Percentiles rank a stretch among this genome's conserved stretches.
Evolutionary conservation across 257 asterid species (phyloP).

Genomic region (Penstemon barbatus): DNA sequence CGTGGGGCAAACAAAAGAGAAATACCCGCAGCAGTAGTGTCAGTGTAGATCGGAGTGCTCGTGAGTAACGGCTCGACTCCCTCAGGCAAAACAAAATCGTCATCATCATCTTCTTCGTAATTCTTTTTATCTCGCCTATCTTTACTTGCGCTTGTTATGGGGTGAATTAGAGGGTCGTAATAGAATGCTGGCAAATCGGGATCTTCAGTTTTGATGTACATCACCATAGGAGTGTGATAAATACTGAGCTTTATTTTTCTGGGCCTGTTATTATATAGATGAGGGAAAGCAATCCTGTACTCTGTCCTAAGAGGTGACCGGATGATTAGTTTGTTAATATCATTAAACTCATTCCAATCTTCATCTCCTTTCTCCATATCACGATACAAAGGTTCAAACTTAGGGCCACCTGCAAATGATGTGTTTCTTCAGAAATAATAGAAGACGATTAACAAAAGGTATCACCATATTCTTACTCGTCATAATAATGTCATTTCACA

Average conservation of each 20-base stretch:
- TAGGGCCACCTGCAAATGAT: conserved; percentile 83
- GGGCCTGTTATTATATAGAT: conserved; percentile 92
- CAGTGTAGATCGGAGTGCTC: conserved; percentile 74
- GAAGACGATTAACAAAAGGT: not conserved
- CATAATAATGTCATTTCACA: not conserved
- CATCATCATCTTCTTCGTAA: conserved; percentile 82
- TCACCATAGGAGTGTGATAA: conserved; percentile 94
- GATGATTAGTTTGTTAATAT: conserved; percentile 91
- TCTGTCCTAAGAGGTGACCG: conserved; percentile 99
- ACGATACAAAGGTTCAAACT: conserved; percentile 95
- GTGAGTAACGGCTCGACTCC: conserved; percentile 80
- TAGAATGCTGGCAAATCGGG: conserved; percentile 98
- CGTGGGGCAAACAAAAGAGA: conserved; percentile 97
- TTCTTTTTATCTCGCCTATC: conserved; percentile 74
- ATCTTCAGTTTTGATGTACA: conserved; percentile 98
- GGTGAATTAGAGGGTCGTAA: conserved; percentile 93
- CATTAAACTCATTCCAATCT: conserved; percentile 99
- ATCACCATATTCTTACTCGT: conserved; percentile 5
- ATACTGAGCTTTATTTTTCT: conserved; percentile 88
- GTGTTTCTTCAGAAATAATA: conserved; percentile 12
- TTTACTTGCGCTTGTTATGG: conserved; percentile 75
- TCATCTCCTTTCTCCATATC: conserved; percentile 99
- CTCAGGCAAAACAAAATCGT: conserved; percentile 82
- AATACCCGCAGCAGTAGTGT: conserved; percentile 97
- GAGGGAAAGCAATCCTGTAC: conserved; percentile 95